Conservation (phyloP, 2,329 filamentous ascomycete species). For the Fusarium transvaalense region DNA sequence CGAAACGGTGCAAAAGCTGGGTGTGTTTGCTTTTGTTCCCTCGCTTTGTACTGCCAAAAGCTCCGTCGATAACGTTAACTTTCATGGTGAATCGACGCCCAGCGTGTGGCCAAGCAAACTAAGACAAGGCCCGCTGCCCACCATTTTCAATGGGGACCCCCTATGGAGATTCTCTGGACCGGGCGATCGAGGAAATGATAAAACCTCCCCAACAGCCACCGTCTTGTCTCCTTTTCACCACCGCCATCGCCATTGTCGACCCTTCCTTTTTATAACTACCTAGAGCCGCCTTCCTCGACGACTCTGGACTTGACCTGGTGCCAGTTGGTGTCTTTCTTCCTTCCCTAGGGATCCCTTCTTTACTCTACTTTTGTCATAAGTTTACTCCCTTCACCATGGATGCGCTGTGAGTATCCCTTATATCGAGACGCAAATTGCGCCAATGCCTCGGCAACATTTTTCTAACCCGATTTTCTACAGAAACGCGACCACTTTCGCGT, state of each 20-base stretch:
- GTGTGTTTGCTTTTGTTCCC: conserved; percentile 16
- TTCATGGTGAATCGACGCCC: conserved; percentile 15
- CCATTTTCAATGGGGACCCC: conserved; percentile 36
- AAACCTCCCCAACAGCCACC: conserved; percentile 50
- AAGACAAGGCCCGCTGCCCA: conserved; percentile 33
- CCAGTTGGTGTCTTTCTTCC: conserved; percentile 33
- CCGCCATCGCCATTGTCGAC: conserved; percentile 43
- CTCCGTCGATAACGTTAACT: conserved; percentile 20
- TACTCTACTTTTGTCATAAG: conserved; percentile 23
- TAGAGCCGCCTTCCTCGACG: conserved; percentile 39
- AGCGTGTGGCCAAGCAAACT: conserved; percentile 18
- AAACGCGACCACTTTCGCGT: conserved; percentile 66
- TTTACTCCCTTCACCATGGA: conserved; percentile 37
- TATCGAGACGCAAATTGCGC: conserved; percentile 16
- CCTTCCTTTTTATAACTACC: conserved; percentile 20
- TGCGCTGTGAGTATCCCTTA: conserved; percentile 47
- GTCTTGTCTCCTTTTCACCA: conserved; percentile 42
- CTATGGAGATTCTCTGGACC: conserved; percentile 38
- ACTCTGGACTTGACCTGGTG: conserved; percentile 42
- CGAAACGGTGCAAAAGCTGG: conserved; percentile 14
- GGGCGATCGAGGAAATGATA: conserved; percentile 48
- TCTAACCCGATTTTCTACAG: conserved; percentile 51
- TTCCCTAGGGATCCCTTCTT: conserved; percentile 9
- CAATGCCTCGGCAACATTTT: conserved; percentile 21
- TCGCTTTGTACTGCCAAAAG: background rate